Evolutionary conservation across 148 eudicot species (phyloP).

Genomic region (Silene conica): DNA sequence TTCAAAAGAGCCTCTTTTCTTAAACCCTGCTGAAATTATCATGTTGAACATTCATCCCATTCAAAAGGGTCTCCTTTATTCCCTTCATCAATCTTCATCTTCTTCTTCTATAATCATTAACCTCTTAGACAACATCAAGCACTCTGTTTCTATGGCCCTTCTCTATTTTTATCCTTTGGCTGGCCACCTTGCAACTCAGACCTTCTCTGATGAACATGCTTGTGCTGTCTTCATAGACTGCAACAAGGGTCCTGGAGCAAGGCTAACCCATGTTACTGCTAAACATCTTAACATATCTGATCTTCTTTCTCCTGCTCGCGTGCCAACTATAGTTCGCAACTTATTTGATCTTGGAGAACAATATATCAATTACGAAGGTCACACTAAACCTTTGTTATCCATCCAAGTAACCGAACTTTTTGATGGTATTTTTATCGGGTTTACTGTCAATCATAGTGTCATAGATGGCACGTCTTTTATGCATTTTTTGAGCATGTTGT

Average conservation of each 20-base stretch:
- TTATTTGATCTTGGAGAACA: constrained; percentile 31
- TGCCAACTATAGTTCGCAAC: constrained; percentile 23
- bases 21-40: not conserved
- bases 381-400: constrained; percentile 37
- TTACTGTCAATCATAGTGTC: constrained; percentile 49
- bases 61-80: constrained; percentile 20
- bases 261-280: constrained; percentile 38
- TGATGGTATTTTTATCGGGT: constrained; percentile 56
- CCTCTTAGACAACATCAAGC: constrained; percentile 4
- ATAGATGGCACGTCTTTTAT: constrained; percentile 53
- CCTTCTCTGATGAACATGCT: constrained; percentile 5
- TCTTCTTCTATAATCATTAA: not conserved
- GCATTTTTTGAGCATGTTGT: constrained; percentile 51
- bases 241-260: constrained; percentile 40
- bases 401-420: constrained; percentile 55
- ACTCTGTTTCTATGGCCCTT: constrained; percentile 6
- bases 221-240: constrained; percentile 23
- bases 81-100: not conserved
- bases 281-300: not conserved
- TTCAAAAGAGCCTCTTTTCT: not conserved
- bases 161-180: constrained; percentile 18
- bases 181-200: constrained; percentile 14
- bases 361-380: constrained; percentile 42
- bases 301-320: constrained; percentile 14
- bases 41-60: constrained; percentile 8